A percentile compares a stretch with the other conserved stretches of the same genome.
phyloP scores from a whole-genome alignment of 805 yeast genomes.

The Spathaspora girioi region DNA sequence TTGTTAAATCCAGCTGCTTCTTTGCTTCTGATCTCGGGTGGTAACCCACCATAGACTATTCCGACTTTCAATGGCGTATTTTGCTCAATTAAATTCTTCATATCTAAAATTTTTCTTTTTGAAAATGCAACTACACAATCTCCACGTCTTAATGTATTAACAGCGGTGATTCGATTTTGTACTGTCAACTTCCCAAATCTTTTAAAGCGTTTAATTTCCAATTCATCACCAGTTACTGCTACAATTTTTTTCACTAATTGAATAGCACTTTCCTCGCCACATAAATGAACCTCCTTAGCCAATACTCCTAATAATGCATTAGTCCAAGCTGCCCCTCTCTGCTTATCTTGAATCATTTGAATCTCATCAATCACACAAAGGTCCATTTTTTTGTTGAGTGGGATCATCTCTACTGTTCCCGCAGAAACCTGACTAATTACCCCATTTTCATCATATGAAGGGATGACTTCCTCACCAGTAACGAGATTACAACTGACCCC shows the following conservation, averaged over 20 bases:
- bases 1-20: constrained; percentile 78
- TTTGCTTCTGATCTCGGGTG: constrained; percentile 87
- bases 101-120: constrained; percentile 63
- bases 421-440: constrained; percentile 71
- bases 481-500: constrained; percentile 74
- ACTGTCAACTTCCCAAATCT: constrained; percentile 71
- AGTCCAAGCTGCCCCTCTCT: constrained; percentile 94
- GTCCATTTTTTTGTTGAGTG: constrained; percentile 65
- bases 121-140: constrained; percentile 91
- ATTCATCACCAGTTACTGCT: constrained; percentile 71
- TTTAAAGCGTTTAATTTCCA: constrained; percentile 66
- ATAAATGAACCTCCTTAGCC: constrained; percentile 82
- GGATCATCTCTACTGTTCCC: constrained; percentile 93
- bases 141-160: constrained; percentile 53
- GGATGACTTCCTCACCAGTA: constrained; percentile 93
- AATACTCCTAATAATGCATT: constrained; percentile 81
- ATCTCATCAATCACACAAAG: constrained; percentile 93
- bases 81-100: constrained; percentile 67
- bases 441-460: constrained; percentile 66
- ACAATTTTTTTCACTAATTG: constrained; percentile 58
- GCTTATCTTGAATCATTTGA: constrained; percentile 82
- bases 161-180: constrained; percentile 31
- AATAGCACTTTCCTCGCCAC: constrained; percentile 91
- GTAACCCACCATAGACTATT: constrained; percentile 90
- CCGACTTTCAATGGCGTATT: constrained; percentile 68